These are phyloP conservation scores for Candida orba DNA, from an alignment of 805 yeast species.

Conservation along the genomic window DNA sequence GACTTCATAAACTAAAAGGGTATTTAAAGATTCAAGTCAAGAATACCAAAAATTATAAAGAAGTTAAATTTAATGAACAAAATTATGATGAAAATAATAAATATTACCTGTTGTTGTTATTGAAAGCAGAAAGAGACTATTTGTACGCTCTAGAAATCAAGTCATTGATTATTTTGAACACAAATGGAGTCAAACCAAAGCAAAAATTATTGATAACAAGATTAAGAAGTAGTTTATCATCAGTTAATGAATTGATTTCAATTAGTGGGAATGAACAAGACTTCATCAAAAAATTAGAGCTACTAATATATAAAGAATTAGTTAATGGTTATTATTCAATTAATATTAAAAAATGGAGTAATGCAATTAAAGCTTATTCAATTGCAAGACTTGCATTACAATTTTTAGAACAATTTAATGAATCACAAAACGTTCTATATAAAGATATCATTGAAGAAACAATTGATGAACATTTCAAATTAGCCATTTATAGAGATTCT, in stretches of 20 bases:
- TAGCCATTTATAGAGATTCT: slow-evolving; percentile 40
- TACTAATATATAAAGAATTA: slow-evolving; percentile 38
- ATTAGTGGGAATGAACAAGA: slow-evolving; percentile 35
- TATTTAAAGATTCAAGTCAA: slow-evolving; percentile 54
- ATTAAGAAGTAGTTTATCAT: slow-evolving; percentile 53
- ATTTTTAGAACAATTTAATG: slow-evolving; percentile 33
- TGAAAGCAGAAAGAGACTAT: slow-evolving; percentile 72
- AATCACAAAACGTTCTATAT: slow-evolving; percentile 28
- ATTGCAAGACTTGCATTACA: slow-evolving; percentile 57
- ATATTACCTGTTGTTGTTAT: slow-evolving; percentile 52
- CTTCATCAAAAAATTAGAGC: slow-evolving; percentile 28
- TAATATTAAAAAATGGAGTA: slow-evolving; percentile 47
- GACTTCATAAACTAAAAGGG: slow-evolving; percentile 57
- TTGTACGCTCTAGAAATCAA: slow-evolving; percentile 61
- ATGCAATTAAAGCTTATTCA: slow-evolving; percentile 45
- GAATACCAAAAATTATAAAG: slow-evolving; percentile 56
- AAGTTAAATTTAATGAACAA: slow-evolving; percentile 40
- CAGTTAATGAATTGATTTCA: slow-evolving; percentile 33
- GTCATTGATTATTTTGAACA: slow-evolving; percentile 43
- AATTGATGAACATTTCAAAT: slow-evolving; percentile 60
- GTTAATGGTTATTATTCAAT: slow-evolving; percentile 45
- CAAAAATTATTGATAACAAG: slow-evolving; percentile 55
- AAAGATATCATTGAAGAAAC: slow-evolving; percentile 48
- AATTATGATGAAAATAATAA: slow-evolving; percentile 44
- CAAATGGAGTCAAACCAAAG: slow-evolving; percentile 22